Base-by-base conservation (phyloP, 441 rosid genomes). In the Jatropha podagrica region DNA sequence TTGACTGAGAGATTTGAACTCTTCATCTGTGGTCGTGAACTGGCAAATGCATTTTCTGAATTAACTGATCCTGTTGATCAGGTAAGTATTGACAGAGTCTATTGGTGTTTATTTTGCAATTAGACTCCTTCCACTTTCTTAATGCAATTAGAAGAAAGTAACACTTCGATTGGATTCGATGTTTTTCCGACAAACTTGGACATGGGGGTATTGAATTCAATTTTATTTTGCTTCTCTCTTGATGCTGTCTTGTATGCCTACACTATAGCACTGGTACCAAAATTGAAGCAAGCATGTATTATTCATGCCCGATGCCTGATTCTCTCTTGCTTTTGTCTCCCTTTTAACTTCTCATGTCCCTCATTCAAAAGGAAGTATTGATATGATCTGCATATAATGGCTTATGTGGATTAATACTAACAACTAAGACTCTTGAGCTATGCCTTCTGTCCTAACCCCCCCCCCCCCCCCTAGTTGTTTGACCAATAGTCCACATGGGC, bases 21-120 rank as follows among this genome's bases (percentile, higher is more conserved):
- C 75, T 95, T 95, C 84, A 90, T 95, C 14, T 92, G 96, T 41
- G 97, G 99, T 69, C 96, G 97, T 59, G 99, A 95, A 84, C 80
- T 93, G 85, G 99, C 98, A 69, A 95, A 95, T 74, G 99, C 97
- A 81, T 95, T 95, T 77, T 93, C 97, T 64, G 99, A 93, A 83
- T 80, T 92, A 80, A 95, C 97, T 60, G 99, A 95, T 87, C 99
- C 98, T 10, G 63, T 87, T 81, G 99, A 95, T 78, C 97, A 95
- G 96, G 98, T 91, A 86, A 72, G 73, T 62, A 13, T 23, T 65
- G 48, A 2, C 46, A 13, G 15, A 14, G 32, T 68, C 54, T 62
- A 9, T 69, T 6, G 20, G 23, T 76, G 76, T 37, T 13, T 58
- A 8, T 38, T 14, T n/a, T 69, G 15, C 48, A 44, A 44, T 44